These are phyloP conservation scores for Gaertneriomyces sp. DNA, from an alignment of 192 early-diverging fungal species.

Conservation along the genomic window DNA sequence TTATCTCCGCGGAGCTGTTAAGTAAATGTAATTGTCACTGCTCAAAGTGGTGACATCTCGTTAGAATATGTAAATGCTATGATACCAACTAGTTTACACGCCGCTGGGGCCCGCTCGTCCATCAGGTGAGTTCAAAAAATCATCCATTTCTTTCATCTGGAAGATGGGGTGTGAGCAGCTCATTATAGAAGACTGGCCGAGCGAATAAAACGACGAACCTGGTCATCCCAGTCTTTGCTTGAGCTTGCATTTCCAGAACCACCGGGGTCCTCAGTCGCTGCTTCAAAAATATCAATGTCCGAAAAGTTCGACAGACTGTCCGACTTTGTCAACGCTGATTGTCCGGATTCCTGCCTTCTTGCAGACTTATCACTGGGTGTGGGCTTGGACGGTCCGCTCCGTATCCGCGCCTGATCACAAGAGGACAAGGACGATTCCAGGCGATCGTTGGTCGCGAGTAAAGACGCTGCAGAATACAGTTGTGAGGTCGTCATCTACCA, in stretches of 20 bases:
- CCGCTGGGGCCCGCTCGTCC: no score
- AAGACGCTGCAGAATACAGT: neutral
- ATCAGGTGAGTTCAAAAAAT: constrained; percentile 24
- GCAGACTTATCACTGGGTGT: no score
- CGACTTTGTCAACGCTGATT: no score
- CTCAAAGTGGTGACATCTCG: no score
- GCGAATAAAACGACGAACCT: constrained; percentile 4
- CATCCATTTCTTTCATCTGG: constrained; percentile 40
- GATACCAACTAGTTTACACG: no score
- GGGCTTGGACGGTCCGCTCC: no score
- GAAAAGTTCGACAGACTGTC: constrained; percentile 12
- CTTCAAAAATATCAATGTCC: constrained; percentile 16
- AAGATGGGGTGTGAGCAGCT: neutral
- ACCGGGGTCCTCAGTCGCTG: neutral
- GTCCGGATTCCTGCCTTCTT: no score
- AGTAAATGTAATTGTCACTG: no score
- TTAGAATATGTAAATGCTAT: no score
- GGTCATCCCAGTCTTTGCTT: constrained; percentile 25
- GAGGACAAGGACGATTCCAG: constrained; percentile 10
- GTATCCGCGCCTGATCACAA: neutral
- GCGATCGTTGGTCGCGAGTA: constrained; percentile 18
- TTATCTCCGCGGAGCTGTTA: no score
- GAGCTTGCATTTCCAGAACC: constrained; percentile 12
- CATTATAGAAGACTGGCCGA: neutral
- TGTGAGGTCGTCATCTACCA: neutral